Evolutionary conservation across 2,329 filamentous ascomycete genomes (phyloP).

Genomic region (Aspergillus intermedius): DNA sequence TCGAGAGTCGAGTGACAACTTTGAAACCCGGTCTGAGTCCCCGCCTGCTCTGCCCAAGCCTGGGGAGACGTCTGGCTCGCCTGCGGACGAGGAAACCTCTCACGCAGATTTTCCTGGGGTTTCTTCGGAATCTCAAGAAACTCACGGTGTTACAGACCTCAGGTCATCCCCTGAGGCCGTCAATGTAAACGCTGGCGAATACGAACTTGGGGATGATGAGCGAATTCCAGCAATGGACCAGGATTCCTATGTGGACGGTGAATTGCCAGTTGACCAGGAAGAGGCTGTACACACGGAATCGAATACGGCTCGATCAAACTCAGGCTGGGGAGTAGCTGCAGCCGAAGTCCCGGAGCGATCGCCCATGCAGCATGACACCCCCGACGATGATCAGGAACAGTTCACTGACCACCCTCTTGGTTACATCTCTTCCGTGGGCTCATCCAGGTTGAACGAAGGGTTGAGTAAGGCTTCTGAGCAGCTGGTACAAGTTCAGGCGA

Average conservation of each 20-base stretch:
- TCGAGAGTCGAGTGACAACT: conserved; percentile 69
- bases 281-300: conserved; percentile 10
- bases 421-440: conserved; percentile 61
- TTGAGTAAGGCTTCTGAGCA: conserved; percentile 64
- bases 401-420: conserved; percentile 49
- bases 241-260: background rate
- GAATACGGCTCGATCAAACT: conserved; percentile 4
- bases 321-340: conserved; percentile 49
- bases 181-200: conserved; percentile 1
- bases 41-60: conserved; percentile 27
- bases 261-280: conserved; percentile 18
- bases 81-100: conserved; percentile 3
- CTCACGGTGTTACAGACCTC: conserved; percentile 1
- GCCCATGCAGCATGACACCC: conserved; percentile 45
- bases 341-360: conserved; percentile 45
- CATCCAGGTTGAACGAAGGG: conserved; percentile 64
- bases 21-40: conserved; percentile 55
- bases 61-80: conserved; percentile 6
- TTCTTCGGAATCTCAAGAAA: conserved; percentile 3
- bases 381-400: conserved; percentile 39
- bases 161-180: background rate
- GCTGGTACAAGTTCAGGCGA: conserved; percentile 61
- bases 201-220: background rate
- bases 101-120: background rate
- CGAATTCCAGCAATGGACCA: background rate